Evolutionary conservation across 768 basidiomycete species (phyloP).

Genomic region (Boletus barrowsii): DNA sequence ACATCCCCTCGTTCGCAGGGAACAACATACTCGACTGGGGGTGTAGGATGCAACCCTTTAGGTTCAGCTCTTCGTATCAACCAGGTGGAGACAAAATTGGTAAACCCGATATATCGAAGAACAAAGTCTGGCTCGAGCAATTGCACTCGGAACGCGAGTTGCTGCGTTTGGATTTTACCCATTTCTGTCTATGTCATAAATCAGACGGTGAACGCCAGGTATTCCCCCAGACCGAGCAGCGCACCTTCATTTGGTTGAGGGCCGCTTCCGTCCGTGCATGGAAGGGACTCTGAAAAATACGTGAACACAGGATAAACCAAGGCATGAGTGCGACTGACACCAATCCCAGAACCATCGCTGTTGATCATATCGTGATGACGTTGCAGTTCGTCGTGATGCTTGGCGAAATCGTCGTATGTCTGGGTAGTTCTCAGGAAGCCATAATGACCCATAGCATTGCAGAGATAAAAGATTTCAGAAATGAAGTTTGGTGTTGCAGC

Average conservation of each 20-base stretch:
- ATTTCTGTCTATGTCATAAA: slow-evolving; percentile 54
- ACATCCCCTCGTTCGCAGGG: background rate
- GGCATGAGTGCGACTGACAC: slow-evolving; percentile 46
- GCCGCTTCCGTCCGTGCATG: slow-evolving; percentile 77
- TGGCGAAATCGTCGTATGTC: slow-evolving; percentile 66
- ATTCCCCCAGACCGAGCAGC: background rate
- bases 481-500: slow-evolving; percentile 86
- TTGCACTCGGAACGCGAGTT: slow-evolving; percentile 81
- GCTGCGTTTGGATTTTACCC: slow-evolving; percentile 63
- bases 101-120: slow-evolving; percentile 75
- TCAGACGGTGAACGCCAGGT: background rate
- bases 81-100: slow-evolving; percentile 92
- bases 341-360: slow-evolving; percentile 79
- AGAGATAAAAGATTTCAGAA: slow-evolving; percentile 90
- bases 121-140: slow-evolving; percentile 84
- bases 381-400: slow-evolving; percentile 74
- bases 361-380: slow-evolving; percentile 73
- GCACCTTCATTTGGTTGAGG: slow-evolving; percentile 74
- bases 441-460: slow-evolving; percentile 84
- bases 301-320: background rate
- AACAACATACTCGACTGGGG: slow-evolving; percentile 57
- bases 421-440: slow-evolving; percentile 82
- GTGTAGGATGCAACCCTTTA: slow-evolving; percentile 67
- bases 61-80: slow-evolving; percentile 89
- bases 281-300: slow-evolving; percentile 50